Evolutionary conservation across 495 filamentous ascomycete genomes (phyloP).

Genomic region (Podospora pseudocomata): DNA sequence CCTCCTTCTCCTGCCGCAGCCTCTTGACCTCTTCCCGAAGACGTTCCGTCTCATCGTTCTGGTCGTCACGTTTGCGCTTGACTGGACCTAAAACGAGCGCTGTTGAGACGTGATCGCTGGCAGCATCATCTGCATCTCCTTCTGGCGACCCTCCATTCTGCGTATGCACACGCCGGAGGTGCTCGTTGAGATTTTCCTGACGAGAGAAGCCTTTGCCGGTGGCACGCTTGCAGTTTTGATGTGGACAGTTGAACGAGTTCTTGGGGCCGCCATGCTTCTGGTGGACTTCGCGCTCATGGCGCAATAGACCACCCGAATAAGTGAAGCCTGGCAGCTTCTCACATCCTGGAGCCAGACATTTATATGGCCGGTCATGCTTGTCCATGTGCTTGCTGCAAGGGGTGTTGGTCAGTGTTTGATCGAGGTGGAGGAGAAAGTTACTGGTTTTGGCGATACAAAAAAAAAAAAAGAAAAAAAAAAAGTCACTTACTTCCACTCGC

Average conservation of each 20-base stretch:
- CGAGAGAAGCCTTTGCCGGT: conserved; percentile 75
- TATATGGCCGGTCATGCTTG: conserved; percentile 90
- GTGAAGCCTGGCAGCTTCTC: conserved; percentile 91
- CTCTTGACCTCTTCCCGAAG: conserved; percentile 41
- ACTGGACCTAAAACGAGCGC: conserved; percentile 5
- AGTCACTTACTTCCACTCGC: conserved; percentile 82
- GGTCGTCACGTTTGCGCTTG: conserved; percentile 39
- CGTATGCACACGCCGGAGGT: conserved; percentile 74
- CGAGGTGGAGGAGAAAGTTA: conserved; percentile 6
- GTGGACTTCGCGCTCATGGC: conserved; percentile 90
- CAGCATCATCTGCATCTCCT: conserved; percentile 33
- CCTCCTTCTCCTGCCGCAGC: conserved; percentile 37
- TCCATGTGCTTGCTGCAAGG: conserved; percentile 84
- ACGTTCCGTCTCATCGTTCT: conserved; percentile 21
- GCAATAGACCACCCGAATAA: conserved; percentile 80
- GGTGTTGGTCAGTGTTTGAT: neutral
- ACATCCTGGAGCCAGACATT: conserved; percentile 70
- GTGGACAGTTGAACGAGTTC: conserved; percentile 72
- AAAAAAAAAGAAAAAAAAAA: neutral
- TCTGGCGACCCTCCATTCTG: conserved; percentile 26
- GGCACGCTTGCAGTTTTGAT: conserved; percentile 75
- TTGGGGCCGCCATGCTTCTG: conserved; percentile 79
- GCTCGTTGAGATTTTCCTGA: conserved; percentile 84
- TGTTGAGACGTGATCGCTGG: conserved; percentile 25
- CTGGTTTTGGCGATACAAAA: neutral